Evolutionary conservation across 345 rosid species (phyloP), one percentile per base, ranked within the genome.

Genomic region (Iberis pinnata): DNA sequence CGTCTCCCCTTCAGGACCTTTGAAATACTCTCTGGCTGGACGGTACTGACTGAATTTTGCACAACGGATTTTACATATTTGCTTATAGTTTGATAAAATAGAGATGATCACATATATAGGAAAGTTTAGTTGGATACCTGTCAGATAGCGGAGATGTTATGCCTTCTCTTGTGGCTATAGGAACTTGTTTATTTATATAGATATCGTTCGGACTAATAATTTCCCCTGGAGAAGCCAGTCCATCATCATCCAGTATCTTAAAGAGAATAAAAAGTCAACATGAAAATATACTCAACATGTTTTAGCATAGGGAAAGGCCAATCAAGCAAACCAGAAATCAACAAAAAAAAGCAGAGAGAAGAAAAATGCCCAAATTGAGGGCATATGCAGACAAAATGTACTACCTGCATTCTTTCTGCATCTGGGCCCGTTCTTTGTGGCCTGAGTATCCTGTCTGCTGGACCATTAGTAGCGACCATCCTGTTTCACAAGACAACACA

Each of bases 191-290:
- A 58, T 84, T 80, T 71, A 87, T 46, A 39, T 76, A 78, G 31
- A 82, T 36, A 69, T 90, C 94, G 61, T 67, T 67, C 8, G 77
- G 67, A 57, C 84, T 76, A 51, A 90, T 84, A 60, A 82, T 80
- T 78, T 90, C 90, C 33, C 96, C 98, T 18, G 98, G 98, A 49
- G 95, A 35, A 64, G 89, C 97, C 13, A 89, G 53, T 56, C 97
- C 97, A 53, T 89, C 97, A 49, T 80, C 70, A 63, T 86, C 97
- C 66, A 87, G 68, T 53, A 78, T 75, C 98, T 89, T 6, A 64
- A 20, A 66, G 32, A 53, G 27, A 17, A 18, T 50, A 19, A 48
- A 51, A 12, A 19, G 24, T 38, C 8, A 69, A 49, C 24, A 25
- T 22, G 44, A 48, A 33, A 56, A 42, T 24, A 14, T 42, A 51